Evolutionary conservation across 306 rosid species (phyloP), one percentile per base, ranked within the genome.

Genomic region (Gleditsia sinensis): DNA sequence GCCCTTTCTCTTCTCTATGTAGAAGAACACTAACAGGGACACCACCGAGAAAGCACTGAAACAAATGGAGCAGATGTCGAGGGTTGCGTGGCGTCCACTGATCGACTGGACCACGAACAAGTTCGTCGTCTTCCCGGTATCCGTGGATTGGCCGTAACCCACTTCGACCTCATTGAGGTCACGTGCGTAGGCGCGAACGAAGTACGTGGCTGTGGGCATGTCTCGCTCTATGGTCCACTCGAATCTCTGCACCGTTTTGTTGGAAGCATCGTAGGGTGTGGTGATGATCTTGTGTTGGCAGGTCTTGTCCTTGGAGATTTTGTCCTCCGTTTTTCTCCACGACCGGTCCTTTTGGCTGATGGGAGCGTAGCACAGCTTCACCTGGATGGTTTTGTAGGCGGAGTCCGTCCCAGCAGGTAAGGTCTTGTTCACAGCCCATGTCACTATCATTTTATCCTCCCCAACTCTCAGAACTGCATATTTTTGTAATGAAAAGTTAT

Each of bases 311-410:
- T 80, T 86, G 1, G 25, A 1, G 46, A 95, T 88, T 0, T 70
- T 19, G 17, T 90, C 92, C 40, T 50, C 85, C 0, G 99, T 95
- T 80, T 95, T 92, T 57, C 99, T 88, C 99, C 99, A 95, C 3
- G 64, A 78, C 62, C 99, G 96, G 82, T 90, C 96, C 9, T 23
- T 33, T 57, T 95, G 99, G 88, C 99, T 95, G 33, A 84, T 50
- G 0, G 90, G 92, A 78, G 98, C 92, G 82, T 86, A 95, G 86
- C 99, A 95, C 0, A 95, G 73, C 72, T 86, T 87, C 71, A 85
- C 58, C 81, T 87, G 77, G 23, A 95, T 56, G 48, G 87, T 88
- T 78, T 90, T 86, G 91, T 81, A 95, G 7, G 77, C 42, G 0
- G 96, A 84, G 71, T 87, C 97, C 11, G 83, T 49, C 50, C 93